phyloP scores from a whole-genome alignment of 2,329 filamentous ascomycete genomes.

The Colletotrichum magnum region DNA sequence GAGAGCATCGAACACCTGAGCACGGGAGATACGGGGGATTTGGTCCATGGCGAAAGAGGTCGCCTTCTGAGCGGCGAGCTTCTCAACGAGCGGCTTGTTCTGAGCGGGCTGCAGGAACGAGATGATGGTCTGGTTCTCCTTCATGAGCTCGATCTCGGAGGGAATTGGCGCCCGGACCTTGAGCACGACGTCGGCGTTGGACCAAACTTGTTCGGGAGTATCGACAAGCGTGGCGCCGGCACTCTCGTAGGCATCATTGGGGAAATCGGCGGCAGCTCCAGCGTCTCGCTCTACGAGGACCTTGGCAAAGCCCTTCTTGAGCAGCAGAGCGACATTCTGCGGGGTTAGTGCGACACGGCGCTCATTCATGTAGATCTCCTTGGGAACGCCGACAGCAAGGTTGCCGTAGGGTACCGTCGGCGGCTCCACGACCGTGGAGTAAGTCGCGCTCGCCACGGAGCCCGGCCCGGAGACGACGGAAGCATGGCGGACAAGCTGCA shows the following conservation, averaged over 20 bases:
- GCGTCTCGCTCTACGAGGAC: conserved; percentile 86
- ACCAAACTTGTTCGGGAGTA: conserved; percentile 77
- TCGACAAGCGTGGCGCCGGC: conserved; percentile 86
- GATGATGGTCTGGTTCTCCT: conserved; percentile 80
- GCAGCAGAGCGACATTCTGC: conserved; percentile 83
- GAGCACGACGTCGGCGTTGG: conserved; percentile 81
- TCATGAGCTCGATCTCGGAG: conserved; percentile 78
- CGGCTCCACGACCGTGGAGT: conserved; percentile 58
- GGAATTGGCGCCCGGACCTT: conserved; percentile 85
- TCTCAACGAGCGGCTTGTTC: conserved; percentile 82
- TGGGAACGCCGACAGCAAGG: conserved; percentile 83
- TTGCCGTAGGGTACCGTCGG: conserved; percentile 75
- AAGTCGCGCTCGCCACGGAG: conserved; percentile 44
- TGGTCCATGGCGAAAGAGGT: conserved; percentile 93
- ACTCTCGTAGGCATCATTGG: conserved; percentile 81
- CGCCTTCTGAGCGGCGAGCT: conserved; percentile 77
- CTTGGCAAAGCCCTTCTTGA: conserved; percentile 87
- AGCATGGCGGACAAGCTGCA: conserved; percentile 57
- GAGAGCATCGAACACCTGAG: conserved; percentile 89
- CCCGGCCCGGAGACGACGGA: conserved; percentile 50
- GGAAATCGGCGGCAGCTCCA: conserved; percentile 83
- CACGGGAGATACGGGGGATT: conserved; percentile 90
- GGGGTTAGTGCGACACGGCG: conserved; percentile 88
- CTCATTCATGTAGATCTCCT: conserved; percentile 84
- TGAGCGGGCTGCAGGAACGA: conserved; percentile 88